Evolutionary conservation across 129 eudicot genomes (phyloP).

Genomic region (Flaveria bidentis): DNA sequence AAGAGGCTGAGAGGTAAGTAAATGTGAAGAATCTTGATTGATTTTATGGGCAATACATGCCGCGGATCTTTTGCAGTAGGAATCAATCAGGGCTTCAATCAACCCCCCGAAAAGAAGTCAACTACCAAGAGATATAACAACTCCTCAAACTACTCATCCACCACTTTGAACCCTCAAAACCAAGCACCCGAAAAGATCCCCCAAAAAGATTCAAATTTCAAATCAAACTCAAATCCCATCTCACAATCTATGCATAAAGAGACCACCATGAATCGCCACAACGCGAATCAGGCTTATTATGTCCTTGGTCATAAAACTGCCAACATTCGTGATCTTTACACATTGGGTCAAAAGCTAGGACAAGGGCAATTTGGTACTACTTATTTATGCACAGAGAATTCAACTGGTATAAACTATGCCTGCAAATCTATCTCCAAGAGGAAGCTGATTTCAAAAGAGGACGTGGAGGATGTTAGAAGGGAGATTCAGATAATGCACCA

Average conservation of each 20-base stretch:
- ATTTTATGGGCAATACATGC: slow-evolving; percentile 99
- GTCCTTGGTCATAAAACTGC: slow-evolving; percentile 82
- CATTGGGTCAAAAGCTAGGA: slow-evolving; percentile 74
- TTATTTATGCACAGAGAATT: slow-evolving; percentile 63
- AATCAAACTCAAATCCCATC: not conserved
- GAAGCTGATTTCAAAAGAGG: slow-evolving; percentile 82
- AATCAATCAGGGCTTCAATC: slow-evolving; percentile 27
- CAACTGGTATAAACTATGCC: slow-evolving; percentile 64
- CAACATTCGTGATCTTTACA: slow-evolving; percentile 79
- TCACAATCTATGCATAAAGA: slow-evolving; percentile 39
- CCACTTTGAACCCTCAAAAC: slow-evolving; percentile 42
- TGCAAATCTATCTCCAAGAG: slow-evolving; percentile 90
- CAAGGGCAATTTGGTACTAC: slow-evolving; percentile 93
- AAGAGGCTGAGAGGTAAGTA: slow-evolving; percentile 26
- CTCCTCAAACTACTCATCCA: slow-evolving; percentile 42
- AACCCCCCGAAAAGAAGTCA: slow-evolving; percentile 65
- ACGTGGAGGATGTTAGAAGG: slow-evolving; percentile 88
- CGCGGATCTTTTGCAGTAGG: slow-evolving; percentile 72
- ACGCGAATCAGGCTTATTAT: slow-evolving; percentile 51
- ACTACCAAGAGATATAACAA: slow-evolving; percentile 45
- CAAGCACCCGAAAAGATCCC: slow-evolving; percentile 44
- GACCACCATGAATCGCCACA: slow-evolving; percentile 52
- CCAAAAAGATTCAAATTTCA: slow-evolving; percentile 17
- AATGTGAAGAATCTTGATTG: slow-evolving; percentile 39
- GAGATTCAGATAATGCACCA: slow-evolving; percentile 99